phyloP scores from a whole-genome alignment of 768 basidiomycete species.

The Russula vinacea region DNA sequence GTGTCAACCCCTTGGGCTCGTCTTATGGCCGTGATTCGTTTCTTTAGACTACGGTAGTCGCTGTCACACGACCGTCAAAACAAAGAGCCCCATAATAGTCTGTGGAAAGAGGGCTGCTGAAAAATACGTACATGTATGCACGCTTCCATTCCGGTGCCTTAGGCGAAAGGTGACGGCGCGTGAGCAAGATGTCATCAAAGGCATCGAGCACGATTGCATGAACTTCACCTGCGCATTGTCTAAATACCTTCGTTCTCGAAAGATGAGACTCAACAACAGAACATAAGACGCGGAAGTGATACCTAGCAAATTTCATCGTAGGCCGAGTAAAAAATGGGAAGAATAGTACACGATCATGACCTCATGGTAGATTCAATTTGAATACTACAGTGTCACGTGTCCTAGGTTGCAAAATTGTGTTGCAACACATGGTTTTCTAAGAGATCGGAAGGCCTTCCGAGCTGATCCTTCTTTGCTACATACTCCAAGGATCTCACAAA shows the following conservation, averaged over 20 bases:
- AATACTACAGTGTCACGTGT: too few relatives aligned
- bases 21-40: constrained; percentile 23
- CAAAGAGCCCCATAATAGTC: background rate
- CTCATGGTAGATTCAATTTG: too few relatives aligned
- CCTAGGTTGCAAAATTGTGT: too few relatives aligned
- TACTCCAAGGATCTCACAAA: too few relatives aligned
- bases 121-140: constrained; percentile 28
- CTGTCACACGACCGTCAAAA: constrained; percentile 20
- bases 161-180: background rate
- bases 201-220: background rate
- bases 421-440: too few relatives aligned
- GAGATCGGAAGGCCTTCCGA: too few relatives aligned
- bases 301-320: constrained; percentile 30
- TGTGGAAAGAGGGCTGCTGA: background rate
- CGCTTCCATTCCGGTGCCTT: constrained; percentile 31
- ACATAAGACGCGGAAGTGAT: background rate
- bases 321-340: too few relatives aligned
- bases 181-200: background rate
- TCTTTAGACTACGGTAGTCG: constrained; percentile 29
- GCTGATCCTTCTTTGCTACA: too few relatives aligned
- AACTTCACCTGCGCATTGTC: constrained; percentile 26
- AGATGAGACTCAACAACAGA: background rate
- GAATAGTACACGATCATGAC: too few relatives aligned
- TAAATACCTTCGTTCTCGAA: constrained; percentile 21
- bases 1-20: constrained; percentile 1